Base-by-base conservation (phyloP, 2,329 filamentous ascomycete species). In the Alternaria rosae region DNA sequence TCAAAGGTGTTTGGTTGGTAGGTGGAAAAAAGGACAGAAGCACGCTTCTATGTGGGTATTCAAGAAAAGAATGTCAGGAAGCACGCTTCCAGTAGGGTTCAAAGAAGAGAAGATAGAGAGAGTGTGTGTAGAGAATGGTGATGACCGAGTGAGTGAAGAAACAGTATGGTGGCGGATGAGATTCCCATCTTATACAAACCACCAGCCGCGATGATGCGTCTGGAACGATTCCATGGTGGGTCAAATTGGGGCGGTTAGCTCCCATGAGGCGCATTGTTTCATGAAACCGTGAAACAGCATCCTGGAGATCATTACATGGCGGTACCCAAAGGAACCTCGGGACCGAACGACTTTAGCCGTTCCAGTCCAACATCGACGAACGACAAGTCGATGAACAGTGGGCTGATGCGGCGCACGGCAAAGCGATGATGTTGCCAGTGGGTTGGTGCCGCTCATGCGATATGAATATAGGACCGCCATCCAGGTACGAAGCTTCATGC, bases 1-100 rank as follows among this genome's bases (percentile, higher is more conserved):
- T 38, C 26, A 44, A 50, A 45, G 38, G 11, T 15, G 32, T 28
- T 57, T 44, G 62, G 52, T 38, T 17, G 30, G 12, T 38, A 15
- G 30, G 17, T 21, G 32, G 21, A 45, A 21, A 17, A 21, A 32
- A 32, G 11, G 21, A 32, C 11, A 32, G 57, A 65, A 69, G 65
- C 65, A 64, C 68, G 64, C 62, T 59, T 69, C 67, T 67, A 30
- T 47, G 17, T 53, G 10, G 25, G 20, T 30, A 12, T 62, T 47
- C 54, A 67, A 64, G 57, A 65, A 71, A 66, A 47, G 68, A 70
- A 64, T 59, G 62, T 66, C 54, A 63, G 64, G 69, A 71, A 71
- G 69, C 66, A 69, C 61, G 62, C 67, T 70, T 67, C 67, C 64
- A 59, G 51, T 26, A 51, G 51, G 60, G 28, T 62, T 28, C 42